A percentile compares a stretch with the other conserved stretches of the same genome.
phyloP scores from a whole-genome alignment of 108 stramenopile genomes.

The Fragilaria crotonensis region DNA sequence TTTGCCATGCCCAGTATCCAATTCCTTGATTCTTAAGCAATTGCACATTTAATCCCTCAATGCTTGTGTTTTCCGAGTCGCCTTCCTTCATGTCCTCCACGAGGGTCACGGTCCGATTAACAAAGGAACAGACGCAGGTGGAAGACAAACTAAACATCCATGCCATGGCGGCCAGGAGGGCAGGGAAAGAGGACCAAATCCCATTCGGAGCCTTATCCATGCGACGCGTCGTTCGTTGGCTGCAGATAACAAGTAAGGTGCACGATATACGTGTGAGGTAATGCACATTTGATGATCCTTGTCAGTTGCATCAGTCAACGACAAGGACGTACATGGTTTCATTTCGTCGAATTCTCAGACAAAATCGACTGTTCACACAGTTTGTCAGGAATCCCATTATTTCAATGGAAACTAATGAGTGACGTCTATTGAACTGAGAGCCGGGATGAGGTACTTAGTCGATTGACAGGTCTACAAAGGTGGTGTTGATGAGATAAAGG shows the following conservation, averaged over 20 bases:
- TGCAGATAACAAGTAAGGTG: neutral
- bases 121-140: slow-evolving; percentile 1
- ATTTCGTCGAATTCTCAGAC: neutral
- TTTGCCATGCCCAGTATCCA: slow-evolving; percentile 11
- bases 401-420: no score
- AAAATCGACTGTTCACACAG: neutral
- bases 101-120: neutral
- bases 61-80: neutral
- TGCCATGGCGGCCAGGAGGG: slow-evolving; percentile 1
- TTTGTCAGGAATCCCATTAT: neutral
- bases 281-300: no score
- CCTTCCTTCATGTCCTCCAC: neutral
- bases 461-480: no score
- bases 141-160: slow-evolving; percentile 5
- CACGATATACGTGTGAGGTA: neutral
- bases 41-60: no score
- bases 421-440: no score
- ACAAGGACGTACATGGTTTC: neutral
- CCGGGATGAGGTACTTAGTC: no score
- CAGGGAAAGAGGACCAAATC: slow-evolving; percentile 3
- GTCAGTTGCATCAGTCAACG: no score
- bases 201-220: slow-evolving; percentile 6
- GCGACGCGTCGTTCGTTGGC: neutral
- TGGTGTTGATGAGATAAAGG: no score
- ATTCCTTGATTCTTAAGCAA: neutral